phyloP scores from a whole-genome alignment of 805 yeast genomes.

The Saccharomycopsis malanga region DNA sequence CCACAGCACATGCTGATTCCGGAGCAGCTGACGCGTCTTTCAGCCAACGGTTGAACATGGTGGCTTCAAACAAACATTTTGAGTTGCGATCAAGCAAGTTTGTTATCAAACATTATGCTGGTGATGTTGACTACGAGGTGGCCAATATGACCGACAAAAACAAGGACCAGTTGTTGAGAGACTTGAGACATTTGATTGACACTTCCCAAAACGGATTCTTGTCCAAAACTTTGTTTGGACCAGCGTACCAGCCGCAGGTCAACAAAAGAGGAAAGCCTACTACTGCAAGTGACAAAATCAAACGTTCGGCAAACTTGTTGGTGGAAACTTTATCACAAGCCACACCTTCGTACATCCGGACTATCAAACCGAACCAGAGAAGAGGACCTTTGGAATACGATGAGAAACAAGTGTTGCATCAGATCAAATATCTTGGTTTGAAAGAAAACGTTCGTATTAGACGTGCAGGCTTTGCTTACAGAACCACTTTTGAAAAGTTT shows the following conservation, averaged over 20 bases:
- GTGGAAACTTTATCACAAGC: slow-evolving; percentile 85
- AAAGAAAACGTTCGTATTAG: slow-evolving; percentile 96
- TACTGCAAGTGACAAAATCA: slow-evolving; percentile 93
- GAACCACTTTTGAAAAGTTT: slow-evolving; percentile 93
- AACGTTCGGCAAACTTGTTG: slow-evolving; percentile 79
- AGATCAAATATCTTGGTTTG: slow-evolving; percentile 89
- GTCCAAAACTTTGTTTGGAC: slow-evolving; percentile 27
- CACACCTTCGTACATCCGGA: slow-evolving; percentile 94
- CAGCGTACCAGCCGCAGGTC: slow-evolving; percentile 56
- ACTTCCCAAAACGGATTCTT: slow-evolving; percentile 66
- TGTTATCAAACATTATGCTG: slow-evolving; percentile 93
- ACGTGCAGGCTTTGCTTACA: slow-evolving; percentile 97
- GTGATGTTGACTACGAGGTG: slow-evolving; percentile 92
- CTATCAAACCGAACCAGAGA: slow-evolving; percentile 94
- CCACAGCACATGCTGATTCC: slow-evolving; percentile 97
- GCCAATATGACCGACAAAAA: slow-evolving; percentile 92
- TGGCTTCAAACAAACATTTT: slow-evolving; percentile 76
- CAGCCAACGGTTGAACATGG: slow-evolving; percentile 82
- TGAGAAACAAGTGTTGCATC: slow-evolving; percentile 84
- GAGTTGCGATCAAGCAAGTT: slow-evolving; percentile 85
- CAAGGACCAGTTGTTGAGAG: slow-evolving; percentile 88
- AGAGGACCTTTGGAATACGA: slow-evolving; percentile 88
- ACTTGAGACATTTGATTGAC: slow-evolving; percentile 69
- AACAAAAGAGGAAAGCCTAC: slow-evolving; percentile 78
- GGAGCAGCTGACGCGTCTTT: slow-evolving; percentile 95